A percentile compares a stretch with the other conserved stretches of the same genome.
Evolutionary conservation across 176 grass and related monocot species (phyloP).

Genomic region (Hyparrhenia diplandra): DNA sequence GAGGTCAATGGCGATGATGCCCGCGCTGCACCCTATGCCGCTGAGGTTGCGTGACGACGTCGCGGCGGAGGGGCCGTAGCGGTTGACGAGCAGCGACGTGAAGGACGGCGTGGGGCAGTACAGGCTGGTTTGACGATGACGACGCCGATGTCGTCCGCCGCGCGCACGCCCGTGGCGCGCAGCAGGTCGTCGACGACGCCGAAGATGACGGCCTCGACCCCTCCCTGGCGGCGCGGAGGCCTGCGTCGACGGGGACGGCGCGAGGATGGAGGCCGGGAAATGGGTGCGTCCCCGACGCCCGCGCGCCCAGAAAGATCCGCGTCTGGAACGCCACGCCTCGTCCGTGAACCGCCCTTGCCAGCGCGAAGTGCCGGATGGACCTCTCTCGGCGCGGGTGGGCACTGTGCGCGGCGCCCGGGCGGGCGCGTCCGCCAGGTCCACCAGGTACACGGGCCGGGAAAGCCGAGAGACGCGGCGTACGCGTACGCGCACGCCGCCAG

Average conservation of each 20-base stretch:
- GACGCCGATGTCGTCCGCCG: constrained; percentile 33
- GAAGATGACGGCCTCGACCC: constrained; percentile 55
- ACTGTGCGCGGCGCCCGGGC: constrained; percentile 24
- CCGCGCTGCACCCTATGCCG: constrained; percentile 81
- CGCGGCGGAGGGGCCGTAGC: constrained; percentile 32
- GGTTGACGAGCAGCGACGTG: constrained; percentile 49
- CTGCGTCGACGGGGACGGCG: constrained; percentile 19
- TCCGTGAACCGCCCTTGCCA: constrained; percentile 21
- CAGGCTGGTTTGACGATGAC: constrained; percentile 68
- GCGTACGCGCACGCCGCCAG: not conserved
- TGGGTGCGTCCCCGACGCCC: constrained; percentile 51
- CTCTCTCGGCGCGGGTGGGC: constrained; percentile 12
- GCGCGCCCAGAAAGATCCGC: constrained; percentile 56
- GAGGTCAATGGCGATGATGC: constrained; percentile 67
- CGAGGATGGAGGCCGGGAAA: constrained; percentile 47
- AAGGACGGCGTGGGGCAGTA: constrained; percentile 66
- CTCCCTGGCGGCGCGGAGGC: constrained; percentile 41
- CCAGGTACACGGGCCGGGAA: constrained; percentile 46
- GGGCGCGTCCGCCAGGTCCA: constrained; percentile 41
- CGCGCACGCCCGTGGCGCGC: constrained; percentile 16
- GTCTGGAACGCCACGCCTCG: constrained; percentile 44
- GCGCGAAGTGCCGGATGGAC: constrained; percentile 28
- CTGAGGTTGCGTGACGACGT: constrained; percentile 61
- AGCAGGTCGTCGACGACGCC: constrained; percentile 40
- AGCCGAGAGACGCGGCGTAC: constrained; percentile 21